These are phyloP conservation scores for Ogataea trehalophila DNA, from an alignment of 805 yeast genomes.

Conservation along the genomic window DNA sequence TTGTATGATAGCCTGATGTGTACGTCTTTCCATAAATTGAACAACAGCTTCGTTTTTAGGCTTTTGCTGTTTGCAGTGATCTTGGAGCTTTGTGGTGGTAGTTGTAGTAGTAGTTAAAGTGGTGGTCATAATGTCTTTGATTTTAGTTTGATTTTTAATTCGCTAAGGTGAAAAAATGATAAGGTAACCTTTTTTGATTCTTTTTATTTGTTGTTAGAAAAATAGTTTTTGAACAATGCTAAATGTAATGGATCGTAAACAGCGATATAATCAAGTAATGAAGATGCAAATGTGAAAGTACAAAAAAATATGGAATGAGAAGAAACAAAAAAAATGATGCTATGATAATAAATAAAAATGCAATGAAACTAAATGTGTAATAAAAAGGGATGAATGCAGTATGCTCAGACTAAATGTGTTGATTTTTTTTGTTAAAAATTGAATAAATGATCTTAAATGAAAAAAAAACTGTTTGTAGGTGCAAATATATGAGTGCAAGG, in stretches of 20 bases:
- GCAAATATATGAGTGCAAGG: too few species aligned
- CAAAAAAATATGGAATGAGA: too few species aligned
- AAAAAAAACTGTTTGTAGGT: too few species aligned
- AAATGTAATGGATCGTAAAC: slow-evolving; percentile 2
- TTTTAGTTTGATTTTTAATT: background rate
- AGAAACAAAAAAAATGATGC: too few species aligned
- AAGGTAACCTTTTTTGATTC: background rate
- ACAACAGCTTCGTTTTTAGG: slow-evolving; percentile 12
- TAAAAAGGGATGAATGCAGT: too few species aligned
- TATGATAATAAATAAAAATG: too few species aligned
- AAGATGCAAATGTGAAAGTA: too few species aligned
- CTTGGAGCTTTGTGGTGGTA: background rate
- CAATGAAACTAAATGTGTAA: too few species aligned
- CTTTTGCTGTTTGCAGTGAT: slow-evolving; percentile 2
- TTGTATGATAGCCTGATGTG: slow-evolving; percentile 22
- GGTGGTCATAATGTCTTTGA: background rate
- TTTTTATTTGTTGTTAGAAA: background rate
- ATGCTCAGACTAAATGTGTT: too few species aligned
- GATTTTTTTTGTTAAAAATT: too few species aligned
- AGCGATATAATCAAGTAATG: too few species aligned
- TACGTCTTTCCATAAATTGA: slow-evolving; percentile 25
- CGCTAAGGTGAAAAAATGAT: background rate
- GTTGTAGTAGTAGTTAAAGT: background rate
- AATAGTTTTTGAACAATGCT: background rate
- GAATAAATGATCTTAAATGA: too few species aligned